phyloP scores from a whole-genome alignment of 1,284 basidiomycete genomes.

The Peniophora sp. region DNA sequence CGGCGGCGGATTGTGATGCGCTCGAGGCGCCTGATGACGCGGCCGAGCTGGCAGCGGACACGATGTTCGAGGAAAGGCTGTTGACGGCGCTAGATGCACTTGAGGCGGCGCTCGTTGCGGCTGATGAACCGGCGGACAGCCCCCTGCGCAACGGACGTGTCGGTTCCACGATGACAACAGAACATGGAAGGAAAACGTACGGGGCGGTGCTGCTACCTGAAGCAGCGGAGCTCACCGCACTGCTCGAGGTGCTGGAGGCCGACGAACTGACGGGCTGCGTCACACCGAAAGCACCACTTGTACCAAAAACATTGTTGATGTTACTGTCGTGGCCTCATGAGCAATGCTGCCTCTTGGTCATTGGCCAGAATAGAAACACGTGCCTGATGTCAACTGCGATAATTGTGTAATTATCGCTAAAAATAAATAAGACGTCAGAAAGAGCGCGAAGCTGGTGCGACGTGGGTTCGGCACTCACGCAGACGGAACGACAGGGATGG shows the following conservation, averaged over 20 bases:
- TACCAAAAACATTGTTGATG: slow-evolving; percentile 36
- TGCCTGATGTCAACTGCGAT: slow-evolving; percentile 39
- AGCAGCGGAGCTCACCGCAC: slow-evolving; percentile 10
- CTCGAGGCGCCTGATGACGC: slow-evolving; percentile 1
- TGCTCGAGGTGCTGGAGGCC: slow-evolving; percentile 5
- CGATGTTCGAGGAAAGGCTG: background rate
- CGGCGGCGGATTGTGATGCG: background rate
- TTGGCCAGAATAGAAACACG: slow-evolving; percentile 2
- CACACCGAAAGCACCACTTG: slow-evolving; percentile 37
- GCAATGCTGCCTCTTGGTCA: background rate
- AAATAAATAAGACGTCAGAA: background rate
- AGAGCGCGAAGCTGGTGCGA: background rate
- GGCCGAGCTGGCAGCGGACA: background rate
- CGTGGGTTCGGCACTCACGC: slow-evolving; percentile 34
- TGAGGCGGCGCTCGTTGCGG: background rate
- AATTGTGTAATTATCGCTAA: slow-evolving; percentile 45
- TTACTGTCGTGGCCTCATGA: slow-evolving; percentile 26
- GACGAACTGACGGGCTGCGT: slow-evolving; percentile 15
- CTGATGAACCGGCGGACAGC: background rate
- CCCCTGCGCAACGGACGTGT: background rate
- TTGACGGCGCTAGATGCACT: background rate
- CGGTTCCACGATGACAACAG: no score
- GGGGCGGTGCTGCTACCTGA: slow-evolving; percentile 2
- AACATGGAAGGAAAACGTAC: slow-evolving; percentile 2
- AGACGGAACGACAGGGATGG: slow-evolving; percentile 41